Conservation (phyloP, 2,329 filamentous ascomycete genomes). For the Canariomyces notabilis region DNA sequence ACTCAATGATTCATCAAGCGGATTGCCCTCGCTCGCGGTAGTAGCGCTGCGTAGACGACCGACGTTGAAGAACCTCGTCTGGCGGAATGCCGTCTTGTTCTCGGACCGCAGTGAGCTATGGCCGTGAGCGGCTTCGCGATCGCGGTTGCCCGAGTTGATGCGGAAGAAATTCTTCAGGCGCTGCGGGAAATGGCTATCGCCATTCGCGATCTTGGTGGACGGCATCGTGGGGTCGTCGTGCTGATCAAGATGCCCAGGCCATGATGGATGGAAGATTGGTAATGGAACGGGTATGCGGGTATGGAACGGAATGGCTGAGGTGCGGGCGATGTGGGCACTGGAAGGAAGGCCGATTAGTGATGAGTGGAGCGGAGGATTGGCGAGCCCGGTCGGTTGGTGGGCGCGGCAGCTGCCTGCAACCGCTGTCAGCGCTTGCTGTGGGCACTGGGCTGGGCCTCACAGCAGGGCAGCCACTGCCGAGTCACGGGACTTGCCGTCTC, state of each 20-base stretch:
- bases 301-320: too few relatives aligned
- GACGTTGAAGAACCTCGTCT: conserved; percentile 86
- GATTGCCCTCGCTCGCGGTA: conserved; percentile 87
- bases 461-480: conserved; percentile 1
- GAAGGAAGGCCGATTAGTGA: conserved; percentile 6
- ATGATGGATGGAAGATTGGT: conserved; percentile 19
- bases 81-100: conserved; percentile 65
- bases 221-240: conserved; percentile 38
- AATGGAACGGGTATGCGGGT: conserved; percentile 11
- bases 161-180: conserved; percentile 68
- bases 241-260: conserved; percentile 25
- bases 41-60: conserved; percentile 85
- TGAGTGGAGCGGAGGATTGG: conserved; percentile 7
- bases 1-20: conserved; percentile 80
- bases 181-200: conserved; percentile 59
- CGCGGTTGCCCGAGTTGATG: conserved; percentile 46
- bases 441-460: too few relatives aligned
- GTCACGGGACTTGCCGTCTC: conserved; percentile 19
- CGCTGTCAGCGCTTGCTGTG: not conserved
- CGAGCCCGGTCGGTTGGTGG: conserved; percentile 6
- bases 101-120: conserved; percentile 44
- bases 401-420: conserved; percentile 11
- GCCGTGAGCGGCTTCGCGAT: conserved; percentile 21
- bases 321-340: conserved; percentile 2
- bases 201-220: conserved; percentile 49